Evolutionary conservation across 176 grass and related monocot genomes (phyloP), one percentile per base, ranked within the genome.

Genomic region (Thalia dealbata): DNA sequence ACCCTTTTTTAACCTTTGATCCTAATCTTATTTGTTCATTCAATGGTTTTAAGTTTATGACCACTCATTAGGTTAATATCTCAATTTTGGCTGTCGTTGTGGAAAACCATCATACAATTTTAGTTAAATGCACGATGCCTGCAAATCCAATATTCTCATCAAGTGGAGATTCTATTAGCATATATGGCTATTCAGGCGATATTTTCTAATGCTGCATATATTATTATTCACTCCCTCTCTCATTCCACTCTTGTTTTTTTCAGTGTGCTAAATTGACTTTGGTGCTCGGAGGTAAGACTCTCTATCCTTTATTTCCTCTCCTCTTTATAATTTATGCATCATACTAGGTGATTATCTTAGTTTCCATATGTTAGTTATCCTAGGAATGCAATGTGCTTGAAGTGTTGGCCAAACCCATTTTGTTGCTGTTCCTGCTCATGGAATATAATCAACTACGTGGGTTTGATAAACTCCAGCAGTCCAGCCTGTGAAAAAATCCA

Each of bases 191-290:
- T 67, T 42, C 16, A 21, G 50, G 23, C 32, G 2, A 24, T 26
- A 71, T 2, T 26, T 38, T 9, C 59, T 25, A 26, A 73, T 10
- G 13, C 1, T 10, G 62, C 38, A 63, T 51, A 52, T 77, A 65
- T 11, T 56, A 43, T 71, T 13, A 44, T 16, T 44, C 11, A 0
- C 65, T 44, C 38, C 13, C 75, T 61, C 38, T 73, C 26, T 52
- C 0, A 16, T 30, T 38, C 32, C 32, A 2, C 32, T 38, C 55
- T 21, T 64, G 26, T 16, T 42, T 76, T 26, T 81, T 84, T 81
- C 95, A 97, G 95, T 97, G 95, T 80, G 87, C 95, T 48, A 97
- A 97, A 75, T 76, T 97, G 78, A 97, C 80, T 32, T 73, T 97
- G 75, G 87, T 89, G 58, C 81, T 97, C 84, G 78, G 85, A 75